Conservation (phyloP, 1,139 yeast species). For the Saccharomyces hybrid region DNA sequence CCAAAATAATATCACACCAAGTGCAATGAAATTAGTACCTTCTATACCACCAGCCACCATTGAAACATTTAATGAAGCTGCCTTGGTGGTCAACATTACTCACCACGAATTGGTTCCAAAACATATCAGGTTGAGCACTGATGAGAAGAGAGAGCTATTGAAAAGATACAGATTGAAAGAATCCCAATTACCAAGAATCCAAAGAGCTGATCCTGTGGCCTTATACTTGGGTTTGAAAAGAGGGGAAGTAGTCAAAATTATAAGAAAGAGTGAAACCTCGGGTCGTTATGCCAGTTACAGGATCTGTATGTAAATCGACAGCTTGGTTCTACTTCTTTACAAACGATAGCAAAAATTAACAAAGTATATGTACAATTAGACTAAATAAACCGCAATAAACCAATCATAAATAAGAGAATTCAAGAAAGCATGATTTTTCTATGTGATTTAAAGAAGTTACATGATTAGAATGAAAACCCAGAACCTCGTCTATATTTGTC, state of each 20-base stretch:
- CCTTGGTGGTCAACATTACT: conserved; percentile 90
- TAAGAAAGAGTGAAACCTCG: conserved; percentile 92
- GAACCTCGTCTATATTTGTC: not conserved
- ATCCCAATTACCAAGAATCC: conserved; percentile 93
- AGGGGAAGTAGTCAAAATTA: conserved; percentile 95
- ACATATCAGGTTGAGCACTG: conserved; percentile 73
- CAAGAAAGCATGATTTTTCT: not conserved
- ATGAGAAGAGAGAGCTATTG: conserved; percentile 81
- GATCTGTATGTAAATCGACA: conserved; percentile 62
- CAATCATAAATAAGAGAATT: not conserved
- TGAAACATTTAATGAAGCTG: conserved; percentile 92
- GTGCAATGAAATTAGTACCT: conserved; percentile 90
- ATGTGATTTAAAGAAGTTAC: not conserved
- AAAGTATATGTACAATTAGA: not conserved
- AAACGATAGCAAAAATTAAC: conserved; percentile 4
- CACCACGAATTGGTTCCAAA: conserved; percentile 96
- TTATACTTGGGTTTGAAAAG: conserved; percentile 89
- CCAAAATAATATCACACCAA: conserved; percentile 86
- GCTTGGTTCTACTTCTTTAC: not conserved
- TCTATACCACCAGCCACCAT: conserved; percentile 97
- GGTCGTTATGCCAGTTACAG: conserved; percentile 99
- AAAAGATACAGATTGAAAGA: conserved; percentile 91
- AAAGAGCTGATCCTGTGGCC: conserved; percentile 97
- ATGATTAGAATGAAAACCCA: not conserved
- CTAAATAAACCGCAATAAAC: not conserved